Base-by-base conservation (phyloP, 345 rosid genomes). In the Mercurialis annua region DNA sequence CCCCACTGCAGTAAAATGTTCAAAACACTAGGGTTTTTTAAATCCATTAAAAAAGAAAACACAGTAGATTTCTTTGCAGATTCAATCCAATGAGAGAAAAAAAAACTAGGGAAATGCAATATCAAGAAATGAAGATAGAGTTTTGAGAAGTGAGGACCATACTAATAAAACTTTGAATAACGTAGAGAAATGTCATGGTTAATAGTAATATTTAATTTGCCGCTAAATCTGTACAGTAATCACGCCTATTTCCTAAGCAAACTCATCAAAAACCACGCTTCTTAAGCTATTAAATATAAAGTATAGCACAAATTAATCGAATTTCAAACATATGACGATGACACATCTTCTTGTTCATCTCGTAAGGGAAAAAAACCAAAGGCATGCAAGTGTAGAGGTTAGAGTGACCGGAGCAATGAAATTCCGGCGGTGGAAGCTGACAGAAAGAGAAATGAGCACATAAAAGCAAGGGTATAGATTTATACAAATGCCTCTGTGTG, bases 391-490 rank as follows among this genome's bases (percentile, higher is more conserved):
- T 31, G 20, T 6, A 56, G 27, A 38, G 51, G 21, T n/a, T 18
- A 59, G 71, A 71, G 3, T 50, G 62, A 65, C 40, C 64, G 7
- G 26, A 26, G 31, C 34, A 67, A 70, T 65, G 73, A 67, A 66
- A 61, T 68, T 70, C 81, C 75, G 81, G 85, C 55, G 59, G 76
- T 81, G 87, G 89, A 87, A 87, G 76, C 84, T 89, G 98, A 92
- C 98, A 87, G 87, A 78, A 77, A 86, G 98, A 92, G 93, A 77
- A 71, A 85, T 92, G 96, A 89, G 96, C 98, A 92, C 98, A 77
- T 88, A 89, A 82, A 85, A 84, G 93, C 86, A 92, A 69, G 49
- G 62, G 86, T 81, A 89, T 80, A 83, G 56, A 33, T 52, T 73
- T 75, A 83, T 88, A 85, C 88, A 77, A 83, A 69, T 80, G 82